phyloP scores from a whole-genome alignment of 805 yeast species.

The Schwanniomyces polymorphus region DNA sequence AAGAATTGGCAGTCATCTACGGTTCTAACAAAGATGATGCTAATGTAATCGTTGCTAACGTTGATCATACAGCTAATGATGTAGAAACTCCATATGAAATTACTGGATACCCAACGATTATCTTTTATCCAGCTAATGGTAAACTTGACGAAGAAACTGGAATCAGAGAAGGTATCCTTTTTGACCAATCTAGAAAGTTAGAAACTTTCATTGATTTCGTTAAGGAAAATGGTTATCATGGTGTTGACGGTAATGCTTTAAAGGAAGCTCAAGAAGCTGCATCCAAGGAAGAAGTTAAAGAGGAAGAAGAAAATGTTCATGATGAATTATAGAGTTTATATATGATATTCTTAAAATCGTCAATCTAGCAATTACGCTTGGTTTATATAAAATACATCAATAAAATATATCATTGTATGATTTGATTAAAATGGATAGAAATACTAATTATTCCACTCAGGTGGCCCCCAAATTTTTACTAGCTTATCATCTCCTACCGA shows the following conservation, averaged over 20 bases:
- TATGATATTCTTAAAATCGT: not conserved
- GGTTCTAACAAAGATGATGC: slow-evolving; percentile 46
- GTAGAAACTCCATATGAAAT: slow-evolving; percentile 67
- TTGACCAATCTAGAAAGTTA: slow-evolving; percentile 70
- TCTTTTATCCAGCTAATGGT: slow-evolving; percentile 80
- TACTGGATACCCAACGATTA: slow-evolving; percentile 89
- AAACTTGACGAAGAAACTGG: slow-evolving; percentile 42
- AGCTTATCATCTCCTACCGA: slow-evolving; percentile 82
- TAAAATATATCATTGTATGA: not conserved
- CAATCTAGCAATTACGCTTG: slow-evolving; percentile 1
- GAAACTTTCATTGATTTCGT: slow-evolving; percentile 72
- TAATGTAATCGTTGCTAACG: slow-evolving; percentile 74
- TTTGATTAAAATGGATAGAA: too few relatives aligned
- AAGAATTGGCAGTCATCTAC: slow-evolving; percentile 77
- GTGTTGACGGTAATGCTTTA: slow-evolving; percentile 51
- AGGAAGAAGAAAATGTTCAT: slow-evolving; percentile 25
- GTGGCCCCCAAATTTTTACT: slow-evolving; percentile 65
- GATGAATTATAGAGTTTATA: slow-evolving; percentile 33
- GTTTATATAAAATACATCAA: not conserved
- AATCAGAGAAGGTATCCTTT: slow-evolving; percentile 55
- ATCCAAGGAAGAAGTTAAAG: slow-evolving; percentile 22
- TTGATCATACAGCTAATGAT: slow-evolving; percentile 90
- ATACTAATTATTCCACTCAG: slow-evolving; percentile 8
- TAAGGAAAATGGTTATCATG: slow-evolving; percentile 62
- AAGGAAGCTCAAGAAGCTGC: slow-evolving; percentile 23